Percentiles rank a stretch among this genome's conserved stretches.
Conservation (phyloP, 768 basidiomycete genomes). For the Pleurotus pulmonarius region DNA sequence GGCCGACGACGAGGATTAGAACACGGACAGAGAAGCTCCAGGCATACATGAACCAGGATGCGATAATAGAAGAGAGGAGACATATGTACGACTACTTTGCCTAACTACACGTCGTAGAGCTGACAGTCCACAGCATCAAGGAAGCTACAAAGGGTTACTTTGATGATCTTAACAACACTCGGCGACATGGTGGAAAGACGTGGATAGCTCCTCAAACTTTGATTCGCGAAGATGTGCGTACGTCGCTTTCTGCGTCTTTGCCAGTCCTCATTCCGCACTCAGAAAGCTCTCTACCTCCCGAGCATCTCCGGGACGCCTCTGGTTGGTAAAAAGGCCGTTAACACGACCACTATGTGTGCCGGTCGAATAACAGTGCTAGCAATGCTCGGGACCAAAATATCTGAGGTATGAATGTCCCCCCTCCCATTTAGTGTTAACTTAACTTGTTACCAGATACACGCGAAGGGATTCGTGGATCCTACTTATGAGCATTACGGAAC, state of each 20-base stretch:
- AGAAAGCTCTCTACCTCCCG: constrained; percentile 94
- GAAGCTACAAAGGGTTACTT: constrained; percentile 80
- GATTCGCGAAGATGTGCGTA: constrained; percentile 84
- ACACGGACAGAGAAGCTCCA: constrained; percentile 60
- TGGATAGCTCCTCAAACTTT: constrained; percentile 90
- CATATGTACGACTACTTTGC: constrained; percentile 41
- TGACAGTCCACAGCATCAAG: constrained; percentile 31
- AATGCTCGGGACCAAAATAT: constrained; percentile 83
- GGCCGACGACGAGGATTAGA: constrained; percentile 57
- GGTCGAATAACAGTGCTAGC: constrained; percentile 78
- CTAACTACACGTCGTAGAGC: not conserved
- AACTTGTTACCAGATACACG: constrained; percentile 60
- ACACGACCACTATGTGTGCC: constrained; percentile 75
- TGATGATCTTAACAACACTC: constrained; percentile 73
- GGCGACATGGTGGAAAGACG: constrained; percentile 85
- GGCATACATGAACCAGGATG: constrained; percentile 70
- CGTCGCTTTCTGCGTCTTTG: not conserved
- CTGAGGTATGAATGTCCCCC: constrained; percentile 56
- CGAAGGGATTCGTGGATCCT: constrained; percentile 61
- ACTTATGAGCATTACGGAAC: constrained; percentile 48
- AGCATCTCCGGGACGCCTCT: constrained; percentile 76
- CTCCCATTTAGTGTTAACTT: not conserved
- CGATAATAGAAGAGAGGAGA: constrained; percentile 63
- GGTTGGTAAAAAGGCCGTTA: constrained; percentile 46
- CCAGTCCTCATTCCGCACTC: not conserved